These are phyloP conservation scores for Dissoconium aciculare DNA, from an alignment of 2,329 filamentous ascomycete species.

Conservation along the genomic window DNA sequence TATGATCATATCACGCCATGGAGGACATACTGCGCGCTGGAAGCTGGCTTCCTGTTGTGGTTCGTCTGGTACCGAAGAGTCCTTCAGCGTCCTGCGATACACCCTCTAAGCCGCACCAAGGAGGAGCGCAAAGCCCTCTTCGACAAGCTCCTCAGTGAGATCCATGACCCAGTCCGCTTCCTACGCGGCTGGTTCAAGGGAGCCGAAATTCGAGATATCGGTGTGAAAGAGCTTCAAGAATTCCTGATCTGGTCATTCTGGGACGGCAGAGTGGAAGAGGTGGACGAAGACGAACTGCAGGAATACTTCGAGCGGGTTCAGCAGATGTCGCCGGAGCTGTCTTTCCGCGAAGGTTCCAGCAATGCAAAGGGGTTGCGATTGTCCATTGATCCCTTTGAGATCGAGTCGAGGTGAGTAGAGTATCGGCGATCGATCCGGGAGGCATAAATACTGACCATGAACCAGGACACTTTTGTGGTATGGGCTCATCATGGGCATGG, in stretches of 20 bases:
- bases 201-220: constrained; percentile 41
- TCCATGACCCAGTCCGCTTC: constrained; percentile 42
- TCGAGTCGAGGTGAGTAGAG: constrained; percentile 25
- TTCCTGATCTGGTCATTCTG: constrained; percentile 54
- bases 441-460: constrained; percentile 1
- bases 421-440: too few relatives aligned
- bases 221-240: constrained; percentile 51
- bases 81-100: constrained; percentile 38
- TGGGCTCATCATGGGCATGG: constrained; percentile 37
- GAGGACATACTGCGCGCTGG: constrained; percentile 34
- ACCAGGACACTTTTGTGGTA: constrained; percentile 50
- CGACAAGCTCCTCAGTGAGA: constrained; percentile 38
- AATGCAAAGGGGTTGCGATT: constrained; percentile 44
- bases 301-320: constrained; percentile 42
- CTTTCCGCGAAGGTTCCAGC: constrained; percentile 41
- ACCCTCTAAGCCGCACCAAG: constrained; percentile 33
- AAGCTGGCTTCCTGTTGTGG: constrained; percentile 41
- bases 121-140: constrained; percentile 43
- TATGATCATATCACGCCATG: constrained; percentile 17
- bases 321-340: constrained; percentile 32
- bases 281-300: constrained; percentile 44
- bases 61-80: constrained; percentile 38
- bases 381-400: constrained; percentile 49
- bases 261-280: constrained; percentile 46
- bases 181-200: constrained; percentile 52